These are phyloP conservation scores for Alternaria ethzedia DNA, from an alignment of 2,329 filamentous ascomycete genomes.

Conservation along the genomic window DNA sequence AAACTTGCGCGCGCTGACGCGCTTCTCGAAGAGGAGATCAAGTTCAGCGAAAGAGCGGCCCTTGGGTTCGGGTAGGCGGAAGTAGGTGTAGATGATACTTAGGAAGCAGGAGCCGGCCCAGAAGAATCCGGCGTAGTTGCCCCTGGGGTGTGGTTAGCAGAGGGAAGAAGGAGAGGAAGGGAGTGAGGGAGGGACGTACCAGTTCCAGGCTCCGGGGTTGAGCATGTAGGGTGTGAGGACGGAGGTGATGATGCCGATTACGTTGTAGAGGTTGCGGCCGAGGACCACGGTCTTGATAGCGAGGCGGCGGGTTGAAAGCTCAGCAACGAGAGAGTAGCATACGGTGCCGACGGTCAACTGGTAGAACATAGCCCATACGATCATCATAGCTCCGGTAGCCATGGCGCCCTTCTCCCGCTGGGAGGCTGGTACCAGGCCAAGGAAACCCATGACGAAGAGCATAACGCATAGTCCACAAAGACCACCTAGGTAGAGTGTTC, in stretches of 20 bases:
- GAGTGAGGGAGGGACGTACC: background rate
- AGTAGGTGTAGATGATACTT: constrained; percentile 82
- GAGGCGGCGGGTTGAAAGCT: constrained; percentile 80
- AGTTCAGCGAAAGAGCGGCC: constrained; percentile 86
- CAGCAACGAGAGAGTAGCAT: constrained; percentile 85
- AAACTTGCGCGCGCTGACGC: constrained; percentile 76
- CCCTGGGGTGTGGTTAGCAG: constrained; percentile 53
- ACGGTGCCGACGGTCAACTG: constrained; percentile 88
- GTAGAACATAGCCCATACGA: constrained; percentile 63
- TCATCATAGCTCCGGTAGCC: constrained; percentile 84
- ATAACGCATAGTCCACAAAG: constrained; percentile 73
- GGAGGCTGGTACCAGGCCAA: constrained; percentile 71
- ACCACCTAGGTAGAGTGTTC: constrained; percentile 77
- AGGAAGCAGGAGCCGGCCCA: constrained; percentile 82
- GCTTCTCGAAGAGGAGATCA: constrained; percentile 80
- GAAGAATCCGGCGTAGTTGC: constrained; percentile 87
- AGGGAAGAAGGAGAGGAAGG: too few relatives aligned
- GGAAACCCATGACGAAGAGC: constrained; percentile 83
- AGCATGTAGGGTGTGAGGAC: constrained; percentile 92
- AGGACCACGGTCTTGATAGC: constrained; percentile 93
- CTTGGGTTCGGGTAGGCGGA: constrained; percentile 78
- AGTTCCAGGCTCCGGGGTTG: constrained; percentile 85
- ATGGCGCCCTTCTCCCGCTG: constrained; percentile 69
- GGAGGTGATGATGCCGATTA: constrained; percentile 80
- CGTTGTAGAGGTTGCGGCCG: constrained; percentile 76